Evolutionary conservation across 257 asterid genomes (phyloP).

Genomic region (Nicotiana benthamiana): DNA sequence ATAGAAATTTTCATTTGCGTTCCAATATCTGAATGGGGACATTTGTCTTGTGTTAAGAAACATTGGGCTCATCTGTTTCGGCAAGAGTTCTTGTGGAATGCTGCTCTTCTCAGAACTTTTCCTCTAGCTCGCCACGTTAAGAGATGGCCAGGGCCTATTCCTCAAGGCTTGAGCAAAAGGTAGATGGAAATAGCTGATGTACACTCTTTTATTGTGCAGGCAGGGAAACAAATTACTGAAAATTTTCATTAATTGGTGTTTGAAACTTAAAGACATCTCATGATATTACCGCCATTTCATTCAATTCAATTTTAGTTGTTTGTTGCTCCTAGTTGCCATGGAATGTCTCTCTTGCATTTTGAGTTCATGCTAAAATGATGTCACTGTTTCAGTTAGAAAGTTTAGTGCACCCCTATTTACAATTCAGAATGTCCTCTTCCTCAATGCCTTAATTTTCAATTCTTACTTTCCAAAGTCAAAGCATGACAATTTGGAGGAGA

Average conservation of each 20-base stretch:
- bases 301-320: background rate
- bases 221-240: background rate
- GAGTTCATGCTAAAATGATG: too few relatives aligned
- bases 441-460: too few relatives aligned
- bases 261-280: too few relatives aligned
- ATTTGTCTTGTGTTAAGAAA: conserved; percentile 47
- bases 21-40: conserved; percentile 51
- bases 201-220: background rate
- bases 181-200: background rate
- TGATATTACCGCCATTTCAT: too few relatives aligned
- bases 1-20: conserved; percentile 53
- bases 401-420: too few relatives aligned
- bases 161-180: conserved; percentile 69
- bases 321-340: background rate
- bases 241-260: too few relatives aligned
- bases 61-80: conserved; percentile 58
- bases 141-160: conserved; percentile 81
- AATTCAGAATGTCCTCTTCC: too few relatives aligned
- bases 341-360: too few relatives aligned
- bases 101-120: conserved; percentile 51
- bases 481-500: too few relatives aligned
- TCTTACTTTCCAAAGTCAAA: too few relatives aligned
- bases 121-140: conserved; percentile 46
- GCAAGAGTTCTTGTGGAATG: conserved; percentile 63
- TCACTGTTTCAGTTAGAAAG: too few relatives aligned